These are phyloP conservation scores for Spirogloea muscicola DNA, from an alignment of 139 green algal genomes.

Conservation along the genomic window DNA sequence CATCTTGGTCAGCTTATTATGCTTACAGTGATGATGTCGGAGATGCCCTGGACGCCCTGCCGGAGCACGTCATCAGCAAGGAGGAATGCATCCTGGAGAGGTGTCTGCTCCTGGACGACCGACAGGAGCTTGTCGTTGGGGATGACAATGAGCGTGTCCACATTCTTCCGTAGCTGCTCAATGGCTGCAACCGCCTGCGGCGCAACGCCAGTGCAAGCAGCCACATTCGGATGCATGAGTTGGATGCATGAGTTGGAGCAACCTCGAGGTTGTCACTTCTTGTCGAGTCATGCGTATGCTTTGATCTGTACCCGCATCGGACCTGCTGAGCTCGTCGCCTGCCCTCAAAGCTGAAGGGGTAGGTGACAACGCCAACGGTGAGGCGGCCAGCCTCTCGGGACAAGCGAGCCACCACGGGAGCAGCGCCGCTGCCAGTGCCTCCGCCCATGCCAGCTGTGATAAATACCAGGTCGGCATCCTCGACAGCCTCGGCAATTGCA, in stretches of 20 bases:
- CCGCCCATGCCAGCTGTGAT: conserved; percentile 64
- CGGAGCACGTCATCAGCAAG: conserved; percentile 94
- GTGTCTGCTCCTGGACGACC: conserved; percentile 72
- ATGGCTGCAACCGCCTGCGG: conserved; percentile 68
- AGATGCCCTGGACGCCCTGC: conserved; percentile 93
- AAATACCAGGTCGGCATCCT: conserved; percentile 81
- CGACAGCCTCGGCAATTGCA: conserved; percentile 59
- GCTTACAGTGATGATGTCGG: conserved; percentile 91
- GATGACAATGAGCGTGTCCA: conserved; percentile 86
- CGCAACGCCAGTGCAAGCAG: not conserved
- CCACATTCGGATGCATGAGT: no score
- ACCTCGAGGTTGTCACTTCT: no score
- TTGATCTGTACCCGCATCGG: no score
- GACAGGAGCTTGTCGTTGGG: conserved; percentile 88
- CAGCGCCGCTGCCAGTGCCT: conserved; percentile 76
- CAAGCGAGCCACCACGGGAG: conserved; percentile 78
- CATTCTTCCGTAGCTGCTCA: conserved; percentile 65
- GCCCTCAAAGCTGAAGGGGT: conserved; percentile 93
- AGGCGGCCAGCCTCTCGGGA: conserved; percentile 74
- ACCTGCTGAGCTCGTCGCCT: conserved; percentile 48
- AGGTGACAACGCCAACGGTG: conserved; percentile 89
- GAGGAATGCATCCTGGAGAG: conserved; percentile 90
- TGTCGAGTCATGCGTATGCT: no score
- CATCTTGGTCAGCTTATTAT: conserved; percentile 10
- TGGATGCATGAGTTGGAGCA: no score